phyloP scores from a whole-genome alignment of 257 asterid species.

The Ophiorrhiza pumila region DNA sequence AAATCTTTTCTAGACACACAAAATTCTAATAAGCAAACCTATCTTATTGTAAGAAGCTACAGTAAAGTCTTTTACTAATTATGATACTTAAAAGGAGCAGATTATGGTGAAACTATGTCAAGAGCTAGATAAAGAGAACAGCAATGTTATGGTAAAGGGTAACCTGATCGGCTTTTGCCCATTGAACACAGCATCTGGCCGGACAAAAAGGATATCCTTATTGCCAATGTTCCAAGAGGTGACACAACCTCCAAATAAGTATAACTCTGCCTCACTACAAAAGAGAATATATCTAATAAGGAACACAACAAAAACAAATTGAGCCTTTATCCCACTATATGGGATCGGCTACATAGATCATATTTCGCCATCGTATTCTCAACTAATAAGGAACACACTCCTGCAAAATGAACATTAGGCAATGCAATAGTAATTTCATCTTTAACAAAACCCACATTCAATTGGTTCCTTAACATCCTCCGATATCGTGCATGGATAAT shows the following conservation, averaged over 20 bases:
- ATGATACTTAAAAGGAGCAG: neutral
- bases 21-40: neutral
- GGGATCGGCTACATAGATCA: too few species aligned
- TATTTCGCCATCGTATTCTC: too few species aligned
- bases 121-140: slow-evolving; percentile 6
- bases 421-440: neutral
- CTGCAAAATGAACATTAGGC: neutral
- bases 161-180: slow-evolving; percentile 99
- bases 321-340: too few species aligned
- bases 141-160: slow-evolving; percentile 13
- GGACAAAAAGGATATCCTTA: slow-evolving; percentile 90
- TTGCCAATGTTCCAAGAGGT: slow-evolving; percentile 93
- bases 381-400: neutral
- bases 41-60: neutral
- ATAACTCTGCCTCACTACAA: slow-evolving; percentile 90
- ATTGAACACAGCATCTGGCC: slow-evolving; percentile 94
- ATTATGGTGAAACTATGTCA: neutral
- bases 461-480: neutral
- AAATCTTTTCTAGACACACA: neutral
- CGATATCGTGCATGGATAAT: neutral
- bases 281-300: neutral
- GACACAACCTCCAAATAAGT: slow-evolving; percentile 90
- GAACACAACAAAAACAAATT: too few species aligned
- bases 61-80: slow-evolving; percentile 1
- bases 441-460: neutral